Evolutionary conservation across 192 early-diverging fungal genomes (phyloP), one percentile per base, ranked within the genome.

Genomic region (Glomus cerebriforme): DNA sequence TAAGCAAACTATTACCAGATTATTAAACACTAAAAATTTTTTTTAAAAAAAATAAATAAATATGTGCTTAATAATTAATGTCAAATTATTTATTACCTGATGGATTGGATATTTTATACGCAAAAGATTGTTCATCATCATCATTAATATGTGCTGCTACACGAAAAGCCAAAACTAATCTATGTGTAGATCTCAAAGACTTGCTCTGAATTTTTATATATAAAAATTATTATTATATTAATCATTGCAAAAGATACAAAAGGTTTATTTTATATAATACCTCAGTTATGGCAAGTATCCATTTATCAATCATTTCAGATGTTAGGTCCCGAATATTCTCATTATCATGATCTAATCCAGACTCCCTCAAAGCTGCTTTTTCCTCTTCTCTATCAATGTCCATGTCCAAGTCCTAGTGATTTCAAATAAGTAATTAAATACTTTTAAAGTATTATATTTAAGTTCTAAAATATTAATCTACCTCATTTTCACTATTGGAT

Each of bases 111-210:
- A 97, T 91, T 80, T 90, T 94, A 86, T 92, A 95, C 3, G 87
- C 78, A 74, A 86, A 87, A 8, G 80, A 81, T 19, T 82, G 79
- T 0, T 81, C 83, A 63, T 86, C 85, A 65, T 91, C 90, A 67
- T 89, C 86, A 49, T 93, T 90, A 85, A 94, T 87, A 58, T 91
- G 91, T 64, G 93, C 88, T 3, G 93, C 94, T 6, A 93, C 88
- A 80, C 92, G 92, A 84, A 97, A 94, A 9, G 96, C 97, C 29
- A 95, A 83, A 27, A 99, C 79, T 60, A 96, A 84, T 77, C 89
- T 89, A 79, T 92, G 91, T 59, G 94, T 80, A 31, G 92, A 82
- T 27, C 87, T 84, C 47, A 96, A 85, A 9, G 94, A 93, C 67
- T 94, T 87, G 76, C 29, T 83, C 7, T 32, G 35, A 58, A 68